Evolutionary conservation across 2,329 filamentous ascomycete species (phyloP), one percentile per base, ranked within the genome.

Genomic region (Colletotrichum eleusines): DNA sequence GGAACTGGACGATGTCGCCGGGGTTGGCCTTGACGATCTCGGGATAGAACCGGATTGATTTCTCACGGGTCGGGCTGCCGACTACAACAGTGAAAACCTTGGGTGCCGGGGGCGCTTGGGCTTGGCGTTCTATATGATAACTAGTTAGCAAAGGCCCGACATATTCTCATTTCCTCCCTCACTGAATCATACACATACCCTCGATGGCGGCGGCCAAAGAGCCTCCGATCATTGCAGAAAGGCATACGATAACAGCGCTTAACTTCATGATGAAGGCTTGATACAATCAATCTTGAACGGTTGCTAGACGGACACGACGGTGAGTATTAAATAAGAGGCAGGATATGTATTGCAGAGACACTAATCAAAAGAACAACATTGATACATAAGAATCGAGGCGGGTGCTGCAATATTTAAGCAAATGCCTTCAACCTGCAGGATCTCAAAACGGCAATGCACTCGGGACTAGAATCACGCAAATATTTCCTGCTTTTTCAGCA

Each of bases 81-180:
- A 94, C 92, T 72, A 88, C 86, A 64, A 94, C 88, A 67, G 68
- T 64, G 31, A 71, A 68, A 23, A 71, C 68, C 57, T 76, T 71
- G 8, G 68, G 68, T 9, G 58, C 63, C 7, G 68, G 68, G 23
- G 68, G 67, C 14, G 63, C 40, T 18, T 57, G 46, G 28, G 68
- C 59, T 46, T 71, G 68, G 26, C 68, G 68, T 51, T 71, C 68
- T 71, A 14, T 20, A 26, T 18, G 28, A 9, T 1, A 14, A 31
- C 54, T 35, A 63, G 48, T 5, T n/a, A n/a, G n/a, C n/a, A 5
- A 53, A 53, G 12, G 31, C 26, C 2, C 5, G 6, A 11, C 14
- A 16, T 23, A 62, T 20, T 28, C 3, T 11, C 16, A 62, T 20
- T 28, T 5, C 16, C 16, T 11, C 3, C 6, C 2, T 7, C 0